Evolutionary conservation across 192 early-diverging fungal species (phyloP), one percentile per base, ranked within the genome.

Genomic region (Geosiphon pyriformis): DNA sequence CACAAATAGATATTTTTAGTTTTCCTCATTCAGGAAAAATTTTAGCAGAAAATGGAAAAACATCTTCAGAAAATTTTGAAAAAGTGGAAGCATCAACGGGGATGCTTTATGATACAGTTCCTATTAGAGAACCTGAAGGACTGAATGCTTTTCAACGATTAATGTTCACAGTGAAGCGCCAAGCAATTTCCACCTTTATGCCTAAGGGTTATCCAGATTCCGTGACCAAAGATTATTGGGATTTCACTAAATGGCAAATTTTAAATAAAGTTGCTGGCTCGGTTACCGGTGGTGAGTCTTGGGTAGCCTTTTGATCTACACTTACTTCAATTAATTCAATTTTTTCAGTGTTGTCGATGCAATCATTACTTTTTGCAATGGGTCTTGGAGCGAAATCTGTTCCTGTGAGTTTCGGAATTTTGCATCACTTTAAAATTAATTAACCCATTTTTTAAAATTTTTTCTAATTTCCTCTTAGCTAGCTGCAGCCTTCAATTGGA

Each of bases 401-500:
- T 30, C 84, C 86, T 18, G 73, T 78, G 27, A 54, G 37, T 42
- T 42, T 15, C 37, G 15, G 37, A 42, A 42, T 10, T 15, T 42
- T 42, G 7, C 37, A 42, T n/a, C n/a, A n/a, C n/a, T n/a, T n/a
- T n/a, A n/a, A n/a, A n/a, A n/a, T n/a, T n/a, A n/a, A n/a, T n/a
- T n/a, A n/a, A n/a, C n/a, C n/a, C n/a, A n/a, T n/a, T n/a, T n/a
- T n/a, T n/a, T n/a, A n/a, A n/a, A n/a, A n/a, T n/a, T n/a, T n/a
- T 15, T 6, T 42, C 37, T 42, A 15, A 6, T 42, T 42, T 42
- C 6, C 6, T 42, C 6, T n/a, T 53, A 76, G 50, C 74, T 88
- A 60, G 91, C 92, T 15, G 92, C 90, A 1, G 89, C 91, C 0
- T 85, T 92, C 32, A 94, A 92, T 76, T 94, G 91, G 91, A 86